Evolutionary conservation across 177 flowering plant genomes (phyloP).

Genomic region (Vitis hybrid): DNA sequence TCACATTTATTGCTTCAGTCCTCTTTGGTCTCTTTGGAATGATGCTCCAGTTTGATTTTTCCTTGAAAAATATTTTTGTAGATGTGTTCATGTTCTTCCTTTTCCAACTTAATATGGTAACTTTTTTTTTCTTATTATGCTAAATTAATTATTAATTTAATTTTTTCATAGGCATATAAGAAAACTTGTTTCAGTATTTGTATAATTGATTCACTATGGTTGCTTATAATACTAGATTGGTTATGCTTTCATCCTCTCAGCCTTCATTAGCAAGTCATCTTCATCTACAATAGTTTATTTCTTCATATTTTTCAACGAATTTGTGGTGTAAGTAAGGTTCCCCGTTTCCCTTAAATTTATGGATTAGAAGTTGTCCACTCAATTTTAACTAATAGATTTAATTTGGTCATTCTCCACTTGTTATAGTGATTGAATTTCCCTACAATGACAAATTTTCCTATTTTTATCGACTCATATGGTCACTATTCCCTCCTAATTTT

Average conservation of each 20-base stretch:
- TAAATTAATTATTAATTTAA: slow-evolving; percentile 78
- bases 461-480: too few relatives aligned
- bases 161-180: too few relatives aligned
- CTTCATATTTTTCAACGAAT: slow-evolving; percentile 74
- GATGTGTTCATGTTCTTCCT: background rate
- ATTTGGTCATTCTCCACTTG: too few relatives aligned
- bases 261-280: slow-evolving; percentile 80
- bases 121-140: slow-evolving; percentile 16
- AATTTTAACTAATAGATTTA: slow-evolving; percentile 56
- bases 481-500: too few relatives aligned
- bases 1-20: background rate
- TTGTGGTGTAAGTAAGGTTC: slow-evolving; percentile 63
- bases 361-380: slow-evolving; percentile 38
- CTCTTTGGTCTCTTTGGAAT: background rate
- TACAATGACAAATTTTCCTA: background rate
- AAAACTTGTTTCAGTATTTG: background rate
- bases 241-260: slow-evolving; percentile 76
- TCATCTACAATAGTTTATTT: slow-evolving; percentile 82
- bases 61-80: too few relatives aligned
- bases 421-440: too few relatives aligned
- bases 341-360: too few relatives aligned
- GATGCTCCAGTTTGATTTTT: background rate
- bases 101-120: background rate
- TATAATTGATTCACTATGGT: background rate
- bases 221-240: slow-evolving; percentile 41